Conservation (phyloP, 768 basidiomycete species). For the Lactarius psammicola region DNA sequence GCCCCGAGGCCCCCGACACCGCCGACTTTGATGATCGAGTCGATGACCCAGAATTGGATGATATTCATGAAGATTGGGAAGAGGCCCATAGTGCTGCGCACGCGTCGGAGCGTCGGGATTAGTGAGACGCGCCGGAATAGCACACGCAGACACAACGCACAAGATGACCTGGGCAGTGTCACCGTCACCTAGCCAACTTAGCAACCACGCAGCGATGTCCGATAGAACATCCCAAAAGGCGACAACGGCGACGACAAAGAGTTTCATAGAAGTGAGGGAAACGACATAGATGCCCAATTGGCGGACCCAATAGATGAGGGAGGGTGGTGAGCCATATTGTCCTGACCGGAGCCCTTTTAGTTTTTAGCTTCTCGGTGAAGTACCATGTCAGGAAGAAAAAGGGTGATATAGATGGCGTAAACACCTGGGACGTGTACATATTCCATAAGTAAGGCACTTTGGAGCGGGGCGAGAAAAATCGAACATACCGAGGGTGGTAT, state of each 20-base stretch:
- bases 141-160: slow-evolving; percentile 46
- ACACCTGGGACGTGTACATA: slow-evolving; percentile 57
- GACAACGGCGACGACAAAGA: slow-evolving; percentile 79
- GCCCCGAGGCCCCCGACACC: slow-evolving; percentile 43
- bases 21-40: slow-evolving; percentile 81
- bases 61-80: slow-evolving; percentile 90
- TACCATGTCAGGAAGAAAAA: slow-evolving; percentile 63
- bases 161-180: slow-evolving; percentile 75
- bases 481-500: slow-evolving; percentile 81
- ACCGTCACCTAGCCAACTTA: slow-evolving; percentile 71
- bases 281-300: slow-evolving; percentile 82
- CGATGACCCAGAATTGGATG: slow-evolving; percentile 93
- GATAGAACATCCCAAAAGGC: slow-evolving; percentile 69
- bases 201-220: slow-evolving; percentile 78
- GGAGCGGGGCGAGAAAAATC: not conserved
- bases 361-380: slow-evolving; percentile 58
- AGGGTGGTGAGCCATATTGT: slow-evolving; percentile 84
- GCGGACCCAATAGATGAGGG: slow-evolving; percentile 64
- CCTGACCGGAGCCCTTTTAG: slow-evolving; percentile 83
- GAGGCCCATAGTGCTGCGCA: slow-evolving; percentile 80
- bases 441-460: not conserved
- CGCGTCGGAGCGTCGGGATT: not conserved
- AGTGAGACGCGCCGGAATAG: not conserved
- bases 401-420: slow-evolving; percentile 70
- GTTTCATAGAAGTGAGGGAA: slow-evolving; percentile 83